Conservation (phyloP, 1,284 basidiomycete genomes). For the Ustilago lituana region DNA sequence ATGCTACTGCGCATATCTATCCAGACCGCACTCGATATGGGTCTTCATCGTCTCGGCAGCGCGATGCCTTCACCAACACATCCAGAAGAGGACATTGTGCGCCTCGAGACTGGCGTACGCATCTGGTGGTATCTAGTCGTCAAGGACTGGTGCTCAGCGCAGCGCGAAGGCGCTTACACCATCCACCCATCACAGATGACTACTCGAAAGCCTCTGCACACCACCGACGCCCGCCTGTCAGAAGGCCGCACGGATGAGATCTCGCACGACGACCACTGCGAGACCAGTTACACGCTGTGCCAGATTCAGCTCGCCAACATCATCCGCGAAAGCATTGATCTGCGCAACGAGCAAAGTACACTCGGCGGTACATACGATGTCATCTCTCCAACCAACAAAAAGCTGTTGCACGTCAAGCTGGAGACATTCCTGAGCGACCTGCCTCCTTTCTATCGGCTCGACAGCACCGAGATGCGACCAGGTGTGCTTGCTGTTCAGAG, state of each 20-base stretch:
- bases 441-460: slow-evolving; percentile 45
- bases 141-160: slow-evolving; percentile 56
- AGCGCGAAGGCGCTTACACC: slow-evolving; percentile 51
- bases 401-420: slow-evolving; percentile 39
- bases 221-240: slow-evolving; percentile 45
- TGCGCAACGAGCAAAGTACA: slow-evolving; percentile 48
- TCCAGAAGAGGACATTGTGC: slow-evolving; percentile 34
- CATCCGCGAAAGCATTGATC: slow-evolving; percentile 47
- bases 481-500: slow-evolving; percentile 48
- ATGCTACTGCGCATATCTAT: slow-evolving; percentile 54
- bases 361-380: slow-evolving; percentile 41
- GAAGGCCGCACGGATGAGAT: slow-evolving; percentile 24
- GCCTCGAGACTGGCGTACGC: slow-evolving; percentile 47
- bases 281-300: slow-evolving; percentile 49
- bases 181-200: slow-evolving; percentile 56
- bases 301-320: slow-evolving; percentile 51
- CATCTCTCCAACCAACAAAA: slow-evolving; percentile 33
- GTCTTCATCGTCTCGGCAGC: slow-evolving; percentile 51
- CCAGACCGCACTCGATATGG: slow-evolving; percentile 54
- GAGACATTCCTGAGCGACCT: slow-evolving; percentile 39
- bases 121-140: slow-evolving; percentile 60
- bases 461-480: slow-evolving; percentile 39
- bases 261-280: slow-evolving; percentile 31
- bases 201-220: slow-evolving; percentile 50
- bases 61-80: slow-evolving; percentile 27